Evolutionary conservation across 2,329 filamentous ascomycete genomes (phyloP).

Genomic region (Colletotrichum brevisporum): DNA sequence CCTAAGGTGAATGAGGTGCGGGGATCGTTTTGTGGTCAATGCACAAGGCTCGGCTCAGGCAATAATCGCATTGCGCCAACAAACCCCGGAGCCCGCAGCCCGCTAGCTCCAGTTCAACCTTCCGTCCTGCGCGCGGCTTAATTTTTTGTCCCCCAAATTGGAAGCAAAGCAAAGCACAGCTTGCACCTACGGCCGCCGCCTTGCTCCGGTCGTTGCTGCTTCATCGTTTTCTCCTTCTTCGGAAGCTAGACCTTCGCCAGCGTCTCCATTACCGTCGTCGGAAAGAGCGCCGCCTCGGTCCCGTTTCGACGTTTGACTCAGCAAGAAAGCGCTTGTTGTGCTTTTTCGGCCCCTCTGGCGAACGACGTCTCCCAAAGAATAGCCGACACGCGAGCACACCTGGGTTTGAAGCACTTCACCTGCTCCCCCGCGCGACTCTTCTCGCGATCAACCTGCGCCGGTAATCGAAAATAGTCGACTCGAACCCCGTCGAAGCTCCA

Average conservation of each 20-base stretch:
- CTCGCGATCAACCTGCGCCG: constrained; percentile 16
- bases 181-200: constrained; percentile 19
- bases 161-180: constrained; percentile 27
- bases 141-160: constrained; percentile 36
- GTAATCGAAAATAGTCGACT: constrained; percentile 15
- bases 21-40: constrained; percentile 13
- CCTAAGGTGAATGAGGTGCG: neutral
- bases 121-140: constrained; percentile 38
- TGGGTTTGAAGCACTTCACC: constrained; percentile 11
- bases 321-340: constrained; percentile 4
- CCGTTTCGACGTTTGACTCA: constrained; percentile 12
- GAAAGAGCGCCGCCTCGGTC: constrained; percentile 8
- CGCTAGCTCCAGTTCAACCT: constrained; percentile 36
- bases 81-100: constrained; percentile 37
- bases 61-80: constrained; percentile 38
- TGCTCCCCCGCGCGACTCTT: constrained; percentile 16
- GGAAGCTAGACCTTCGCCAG: constrained; percentile 2
- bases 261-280: neutral
- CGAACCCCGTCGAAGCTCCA: constrained; percentile 35
- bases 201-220: constrained; percentile 25
- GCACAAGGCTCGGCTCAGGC: constrained; percentile 36
- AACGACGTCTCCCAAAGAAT: constrained; percentile 16
- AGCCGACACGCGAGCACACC: constrained; percentile 20
- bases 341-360: constrained; percentile 18
- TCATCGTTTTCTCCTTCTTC: constrained; percentile 21